Evolutionary conservation across 768 basidiomycete genomes (phyloP), one percentile per base, ranked within the genome.

Genomic region (Naganishia antarctica): DNA sequence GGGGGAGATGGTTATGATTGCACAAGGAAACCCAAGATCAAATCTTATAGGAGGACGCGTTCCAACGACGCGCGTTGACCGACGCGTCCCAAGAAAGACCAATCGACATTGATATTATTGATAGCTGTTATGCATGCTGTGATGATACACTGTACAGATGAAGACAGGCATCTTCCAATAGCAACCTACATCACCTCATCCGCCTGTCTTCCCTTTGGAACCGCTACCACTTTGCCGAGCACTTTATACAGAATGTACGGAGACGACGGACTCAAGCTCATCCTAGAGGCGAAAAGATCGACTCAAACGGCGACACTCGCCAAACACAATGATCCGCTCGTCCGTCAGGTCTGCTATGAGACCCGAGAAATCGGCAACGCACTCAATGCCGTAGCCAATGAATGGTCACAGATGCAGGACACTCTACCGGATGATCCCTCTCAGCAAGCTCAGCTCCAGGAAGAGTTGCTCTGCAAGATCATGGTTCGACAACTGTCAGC

Each of bases 311-410:
- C 91, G 70, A 86, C 86, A 4, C 82, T 97, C 15, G 82, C 90
- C 67, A 94, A 93, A 72, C 96, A 97, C 82, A 93, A 94, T 78
- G 88, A 92, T 76, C 80, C 84, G 47, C 85, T 91, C 69, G 89
- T 97, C 37, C 86, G 91, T 58, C 83, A 85, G 40, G 83, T 98
- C 76, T 83, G 90, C 73, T 85, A 92, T 69, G 93, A 97, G 76
- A 91, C 92, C 66, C 89, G 91, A 74, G 87, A 88, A 70, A 87
- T 98, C 67, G 72, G 72, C 12, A 69, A 73, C 12, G 69, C 72
- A 44, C 78, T 79, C 69, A 60, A 41, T 16, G 21, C 37, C 4
- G 66, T 69, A 41, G 64, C 67, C 32, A 61, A 66, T 0, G 73
- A 28, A 71, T 41, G 45, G 31, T 46, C 63, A 73, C 65, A 26